Conservation (phyloP, 306 rosid species). For the apple (Malus domestica) region ASM211411v1 NC_041801.1:3524001-3524500, state of each 20-base stretch:
- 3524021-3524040: not conserved
- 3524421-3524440: not conserved
- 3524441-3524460: not conserved
- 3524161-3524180: constrained; percentile 17
- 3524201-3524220: not conserved
- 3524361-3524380: not conserved
- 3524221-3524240: constrained; percentile 31
- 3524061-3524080: constrained; percentile 71
- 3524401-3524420: not conserved
- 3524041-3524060: constrained; percentile 5
- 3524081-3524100: constrained; percentile 98
- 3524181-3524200: constrained; percentile 1
- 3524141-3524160: constrained; percentile 77
- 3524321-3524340: constrained; percentile 26
- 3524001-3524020: not conserved
- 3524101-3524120: constrained; percentile 82
- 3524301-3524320: constrained; percentile 63
- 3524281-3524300: constrained; percentile 68
- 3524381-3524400: not conserved
- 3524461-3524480: constrained; percentile 49
- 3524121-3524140: constrained; percentile 53
- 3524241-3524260: constrained; percentile 87
- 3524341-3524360: not conserved
- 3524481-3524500: constrained; percentile 70
- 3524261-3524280: constrained; percentile 69